These are phyloP conservation scores for Pueraria montana DNA, from an alignment of 306 rosid species.

Conservation along the genomic window DNA sequence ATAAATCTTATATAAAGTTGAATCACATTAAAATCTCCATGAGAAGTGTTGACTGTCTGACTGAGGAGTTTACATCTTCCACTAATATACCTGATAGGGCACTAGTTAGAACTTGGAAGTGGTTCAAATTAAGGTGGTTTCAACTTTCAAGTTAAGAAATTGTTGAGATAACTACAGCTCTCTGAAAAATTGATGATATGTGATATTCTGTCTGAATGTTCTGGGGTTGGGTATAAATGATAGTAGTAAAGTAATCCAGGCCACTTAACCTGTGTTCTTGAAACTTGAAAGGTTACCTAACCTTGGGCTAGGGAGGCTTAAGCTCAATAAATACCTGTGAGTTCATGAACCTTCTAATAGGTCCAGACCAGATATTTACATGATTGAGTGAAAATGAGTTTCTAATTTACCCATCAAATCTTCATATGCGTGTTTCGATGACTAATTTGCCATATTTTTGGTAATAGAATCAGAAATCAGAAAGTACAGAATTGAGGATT, in stretches of 20 bases:
- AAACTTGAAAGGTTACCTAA: conserved; percentile 14
- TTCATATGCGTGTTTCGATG: conserved; percentile 13
- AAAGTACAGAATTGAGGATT: conserved; percentile 22
- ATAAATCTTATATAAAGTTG: not conserved
- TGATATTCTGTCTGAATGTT: not conserved
- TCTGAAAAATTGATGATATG: not conserved
- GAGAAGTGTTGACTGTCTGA: not conserved
- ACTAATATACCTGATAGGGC: conserved; percentile 8
- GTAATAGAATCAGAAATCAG: conserved; percentile 4
- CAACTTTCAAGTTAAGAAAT: not conserved
- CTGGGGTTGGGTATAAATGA: not conserved
- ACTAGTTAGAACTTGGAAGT: conserved; percentile 19
- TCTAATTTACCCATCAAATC: conserved; percentile 7
- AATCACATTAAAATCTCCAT: conserved; percentile 3
- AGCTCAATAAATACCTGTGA: not conserved
- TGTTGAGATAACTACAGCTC: not conserved
- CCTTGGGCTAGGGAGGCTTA: conserved; percentile 28
- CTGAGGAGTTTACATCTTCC: not conserved
- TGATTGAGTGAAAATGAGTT: conserved; percentile 24
- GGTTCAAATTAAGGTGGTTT: not conserved
- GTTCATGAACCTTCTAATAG: conserved; percentile 35
- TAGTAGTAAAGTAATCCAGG: conserved; percentile 17
- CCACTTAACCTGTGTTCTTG: conserved; percentile 10
- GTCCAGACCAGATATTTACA: conserved; percentile 31
- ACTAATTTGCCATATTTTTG: not conserved